Evolutionary conservation across 176 grass and related monocot species (phyloP), one percentile per base, ranked within the genome.

Genomic region (Carex myosuroides): DNA sequence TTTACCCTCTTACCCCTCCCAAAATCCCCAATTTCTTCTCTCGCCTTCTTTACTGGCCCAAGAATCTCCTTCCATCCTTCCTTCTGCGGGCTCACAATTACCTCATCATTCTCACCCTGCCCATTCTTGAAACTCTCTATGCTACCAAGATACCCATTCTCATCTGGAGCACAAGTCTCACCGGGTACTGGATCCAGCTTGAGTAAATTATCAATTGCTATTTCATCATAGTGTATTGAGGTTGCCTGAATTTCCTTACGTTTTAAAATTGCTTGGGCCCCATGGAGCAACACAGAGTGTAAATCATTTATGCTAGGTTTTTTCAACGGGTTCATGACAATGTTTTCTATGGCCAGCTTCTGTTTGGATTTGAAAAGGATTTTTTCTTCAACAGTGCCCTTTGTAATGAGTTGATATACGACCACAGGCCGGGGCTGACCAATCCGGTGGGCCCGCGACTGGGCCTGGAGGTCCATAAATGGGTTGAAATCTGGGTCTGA

Each of bases 401-500:
- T 94, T 6, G 87, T 91, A 11, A 91, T 90, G 3, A 94, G 92
- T 1, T 94, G 92, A 70, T 94, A 94, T 35, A 94, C 92, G 59
- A 94, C 89, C 9, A 91, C 87, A 4, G 89, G 89, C 12, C 89
- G 84, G 7, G 92, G 91, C 83, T 94, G 92, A 0, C 89, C 92
- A 79, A 94, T 94, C 13, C 92, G 80, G 33, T 94, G 92, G 1
- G 89, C 92, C 32, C 92, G 77, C 0, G 89, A 88, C 20, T 94
- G 92, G 35, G 92, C 92, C 87, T 94, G 92, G 64, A 94, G 84
- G 66, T 94, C 89, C 89, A 88, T 89, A 79, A 94, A 94, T 6
- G 92, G 89, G 65, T 91, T 94, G 89, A 94, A 94, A 32, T 94
- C 92, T 13, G 92, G 92, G 85, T 94, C 92, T 94, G 75, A 17